Evolutionary conservation across 2,329 filamentous ascomycete genomes (phyloP), one percentile per base, ranked within the genome.

Genomic region (Byssoonygena ceratinophila): DNA sequence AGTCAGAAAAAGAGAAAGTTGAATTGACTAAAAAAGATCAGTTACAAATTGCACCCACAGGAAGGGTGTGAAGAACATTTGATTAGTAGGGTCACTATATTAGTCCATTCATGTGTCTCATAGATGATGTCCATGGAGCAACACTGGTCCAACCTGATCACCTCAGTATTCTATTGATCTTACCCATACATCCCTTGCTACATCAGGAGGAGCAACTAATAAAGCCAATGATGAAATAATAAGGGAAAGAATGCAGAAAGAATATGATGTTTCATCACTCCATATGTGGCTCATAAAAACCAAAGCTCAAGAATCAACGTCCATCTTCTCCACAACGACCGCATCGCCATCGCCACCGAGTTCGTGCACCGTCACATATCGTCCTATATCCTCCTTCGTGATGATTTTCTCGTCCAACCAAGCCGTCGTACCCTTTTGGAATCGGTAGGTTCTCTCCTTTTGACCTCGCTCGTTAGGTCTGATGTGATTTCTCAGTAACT

Each of bases 381-480:
- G 91, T 68, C 85, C 85, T 64, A 98, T 85, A 64, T 98, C 88
- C 69, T 91, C 85, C 76, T 87, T 92, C 64, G 80, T 89, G 68
- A 97, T 94, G 61, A 97, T 79, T 78, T 94, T 95, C 77, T 98
- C 87, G 70, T 95, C 92, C 66, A 98, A 76, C 59, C 92, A 87
- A 8, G 90, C 91, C 8, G 94, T 98, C n/a, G 92, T 97, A 53
- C 92, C 92, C 67, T 82, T 82, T 61, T 78, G 76, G 76, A 96
- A 98, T 63, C 81, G 80, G 76, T 98, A 98, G 74, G 89, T 92
- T 74, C 89, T 82, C 71, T 92, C 80, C 80, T 98, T 98, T 69
- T 85, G 78, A 61, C 81, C 85, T 68, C 94, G 82, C 76, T 89
- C 82, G 72, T 98, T 98, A 54, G 92, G 92, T 68, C 79, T 91